phyloP scores from a whole-genome alignment of 306 rosid genomes.

The Hylodesmum podocarpum region DNA sequence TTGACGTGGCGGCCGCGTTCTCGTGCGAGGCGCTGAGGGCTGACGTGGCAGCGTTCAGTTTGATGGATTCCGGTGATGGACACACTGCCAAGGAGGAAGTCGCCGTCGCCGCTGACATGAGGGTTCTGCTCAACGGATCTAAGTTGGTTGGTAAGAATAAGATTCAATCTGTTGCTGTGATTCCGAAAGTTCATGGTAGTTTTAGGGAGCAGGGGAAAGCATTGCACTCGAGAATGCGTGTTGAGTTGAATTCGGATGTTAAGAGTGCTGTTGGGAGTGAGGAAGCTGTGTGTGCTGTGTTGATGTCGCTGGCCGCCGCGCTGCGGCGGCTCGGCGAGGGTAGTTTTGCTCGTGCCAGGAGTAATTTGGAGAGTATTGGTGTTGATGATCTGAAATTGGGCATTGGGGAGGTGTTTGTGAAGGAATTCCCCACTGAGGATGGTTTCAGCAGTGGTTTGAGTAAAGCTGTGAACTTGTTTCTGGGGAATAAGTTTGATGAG shows the following conservation, averaged over 20 bases:
- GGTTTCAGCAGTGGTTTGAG: constrained; percentile 42
- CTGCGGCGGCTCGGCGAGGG: constrained; percentile 52
- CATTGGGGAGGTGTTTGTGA: constrained; percentile 48
- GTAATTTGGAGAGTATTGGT: constrained; percentile 41
- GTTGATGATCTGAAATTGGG: constrained; percentile 24
- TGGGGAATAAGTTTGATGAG: constrained; percentile 45
- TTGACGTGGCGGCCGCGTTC: constrained; percentile 64
- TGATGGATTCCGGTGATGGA: constrained; percentile 83
- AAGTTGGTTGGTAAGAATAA: constrained; percentile 70
- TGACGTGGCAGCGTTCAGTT: constrained; percentile 53
- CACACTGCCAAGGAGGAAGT: constrained; percentile 64
- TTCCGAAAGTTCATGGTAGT: constrained; percentile 62
- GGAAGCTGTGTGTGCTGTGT: constrained; percentile 37
- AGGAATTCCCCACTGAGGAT: constrained; percentile 48
- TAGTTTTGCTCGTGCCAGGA: constrained; percentile 51
- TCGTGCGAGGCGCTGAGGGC: constrained; percentile 86
- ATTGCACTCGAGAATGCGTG: constrained; percentile 62
- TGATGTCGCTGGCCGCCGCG: constrained; percentile 51
- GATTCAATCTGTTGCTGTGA: constrained; percentile 34
- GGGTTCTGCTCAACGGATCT: constrained; percentile 75
- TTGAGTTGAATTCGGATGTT: constrained; percentile 60
- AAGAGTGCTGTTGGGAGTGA: constrained; percentile 12
- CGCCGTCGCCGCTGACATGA: constrained; percentile 72
- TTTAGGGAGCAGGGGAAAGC: constrained; percentile 58
- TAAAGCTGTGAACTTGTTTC: constrained; percentile 42